Base-by-base conservation (phyloP, 352 stramenopile species). In the Nothophytophthora sp. region DNA sequence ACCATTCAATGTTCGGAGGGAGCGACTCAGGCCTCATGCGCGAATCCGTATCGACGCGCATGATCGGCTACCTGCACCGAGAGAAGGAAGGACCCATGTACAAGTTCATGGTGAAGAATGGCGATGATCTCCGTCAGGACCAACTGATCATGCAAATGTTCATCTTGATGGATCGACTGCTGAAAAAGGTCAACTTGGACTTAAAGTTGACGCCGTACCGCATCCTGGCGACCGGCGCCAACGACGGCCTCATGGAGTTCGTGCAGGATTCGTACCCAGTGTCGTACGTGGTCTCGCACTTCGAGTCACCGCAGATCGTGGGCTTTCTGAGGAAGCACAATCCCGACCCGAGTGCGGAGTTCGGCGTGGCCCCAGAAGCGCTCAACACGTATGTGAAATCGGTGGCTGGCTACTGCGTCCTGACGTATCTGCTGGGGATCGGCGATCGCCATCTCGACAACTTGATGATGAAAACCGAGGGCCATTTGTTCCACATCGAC, bases 61-160 rank as follows among this genome's bases (percentile, higher is more conserved):
- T 92, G 65, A 86, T 90, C 35, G 75, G 86, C 36, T 90, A 86
- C 39, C 49, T 90, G 42, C 85, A 90, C 32, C 73, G 84, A 28
- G 81, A 90, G 30, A 87, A 87, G 32, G 86, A 96, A 69, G 86
- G 86, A 2, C 83, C 86, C 2, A 77, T 86, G 56, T 98, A 97
- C 79, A 97, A 97, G 66, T 96, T 99, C 22, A 99, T 99, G 76
- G 96, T 99, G 43, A 99, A 99, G 78, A 98, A 98, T 41, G 98
- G 98, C 23, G 98, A 99, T 74, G 98, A 99, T 75, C 67, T 99
- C 37, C 83, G 98, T 7, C 98, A 99, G 77, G 98, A 99, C 75
- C 98, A 99, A 72, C 80, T 99, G 43, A 97, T 99, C 44, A 99
- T 99, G 66, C 98, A 99, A 79, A 98, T 99, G 91, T 98, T 99